These are phyloP conservation scores for Fusarium ambrosium DNA, from an alignment of 2,329 filamentous ascomycete genomes.

Conservation along the genomic window DNA sequence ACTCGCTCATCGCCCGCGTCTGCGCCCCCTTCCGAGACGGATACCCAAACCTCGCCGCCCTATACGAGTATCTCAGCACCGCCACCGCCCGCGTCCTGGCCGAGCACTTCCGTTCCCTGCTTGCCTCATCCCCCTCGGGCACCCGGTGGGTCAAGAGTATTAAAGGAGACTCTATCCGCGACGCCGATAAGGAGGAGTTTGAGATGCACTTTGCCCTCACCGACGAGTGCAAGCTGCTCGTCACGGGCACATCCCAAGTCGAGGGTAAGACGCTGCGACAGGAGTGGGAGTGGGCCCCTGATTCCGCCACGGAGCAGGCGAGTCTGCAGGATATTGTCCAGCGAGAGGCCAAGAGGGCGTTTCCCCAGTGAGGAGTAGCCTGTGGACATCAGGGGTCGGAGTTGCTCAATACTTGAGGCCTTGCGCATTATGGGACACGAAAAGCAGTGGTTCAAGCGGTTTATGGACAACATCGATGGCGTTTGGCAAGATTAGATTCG, in stretches of 20 bases:
- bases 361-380: constrained; percentile 31
- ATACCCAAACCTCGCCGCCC: constrained; percentile 60
- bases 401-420: neutral
- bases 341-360: constrained; percentile 26
- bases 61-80: constrained; percentile 61
- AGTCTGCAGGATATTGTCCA: constrained; percentile 44
- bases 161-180: constrained; percentile 51
- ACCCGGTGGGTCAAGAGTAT: constrained; percentile 49
- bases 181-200: constrained; percentile 44
- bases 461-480: neutral
- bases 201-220: constrained; percentile 52
- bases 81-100: constrained; percentile 58
- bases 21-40: constrained; percentile 61
- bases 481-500: constrained; percentile 3
- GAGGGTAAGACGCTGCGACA: constrained; percentile 28
- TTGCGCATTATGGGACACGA: neutral
- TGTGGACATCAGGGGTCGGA: neutral
- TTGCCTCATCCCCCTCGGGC: constrained; percentile 18
- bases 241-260: constrained; percentile 38
- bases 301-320: constrained; percentile 23
- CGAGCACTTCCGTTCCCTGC: constrained; percentile 50
- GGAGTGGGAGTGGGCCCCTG: constrained; percentile 51
- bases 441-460: neutral
- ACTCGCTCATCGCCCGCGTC: constrained; percentile 51
- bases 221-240: constrained; percentile 36